Base-by-base conservation (phyloP, 257 asterid genomes). In the Solanum ossicruentum region DNA sequence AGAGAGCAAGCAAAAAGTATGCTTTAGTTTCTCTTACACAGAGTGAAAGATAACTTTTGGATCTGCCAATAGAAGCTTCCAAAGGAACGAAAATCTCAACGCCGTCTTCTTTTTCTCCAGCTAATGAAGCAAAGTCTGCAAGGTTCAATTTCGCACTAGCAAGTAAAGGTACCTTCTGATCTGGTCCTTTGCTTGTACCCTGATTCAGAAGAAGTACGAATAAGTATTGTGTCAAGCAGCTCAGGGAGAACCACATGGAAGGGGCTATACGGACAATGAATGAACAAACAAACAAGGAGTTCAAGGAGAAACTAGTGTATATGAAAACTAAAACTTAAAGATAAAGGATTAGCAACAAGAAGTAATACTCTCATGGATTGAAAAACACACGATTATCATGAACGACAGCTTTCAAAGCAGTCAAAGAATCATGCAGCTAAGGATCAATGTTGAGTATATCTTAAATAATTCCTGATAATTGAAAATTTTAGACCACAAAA, bases 101-200 rank as follows among this genome's bases (percentile, higher is more conserved):
- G 78, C 26, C 17, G 0, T 77, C 63, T 49, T 85, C 84, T 57
- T 85, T 90, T 63, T 88, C 83, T 36, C 87, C 90, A 49, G 87
- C 85, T 8, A 86, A 55, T 23, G 91, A 90, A 51, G 84, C 89
- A 65, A 89, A 92, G 58, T 90, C 91, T 49, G 93, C 92, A 84
- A 94, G 92, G 88, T 94, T 90, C 88, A 94, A 83, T 8, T 91
- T 85, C 80, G 90, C 92, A 32, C 90, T 75, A 47, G 88, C 93
- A 39, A 90, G 58, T 55, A 82, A 39, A 10, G 88, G 84, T 80
- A 77, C 84, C 88, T 87, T 91, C 87, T 85, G 89, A 45, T 88
- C 89, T 84, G 92, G 69, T 86, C 86, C 92, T 83, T 83, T 85
- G 58, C 84, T 84, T 52, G 85, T 85, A 77, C 90, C 92, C 97